Conservation (phyloP, 257 asterid genomes). For the Solanum bulbocastanum region DNA sequence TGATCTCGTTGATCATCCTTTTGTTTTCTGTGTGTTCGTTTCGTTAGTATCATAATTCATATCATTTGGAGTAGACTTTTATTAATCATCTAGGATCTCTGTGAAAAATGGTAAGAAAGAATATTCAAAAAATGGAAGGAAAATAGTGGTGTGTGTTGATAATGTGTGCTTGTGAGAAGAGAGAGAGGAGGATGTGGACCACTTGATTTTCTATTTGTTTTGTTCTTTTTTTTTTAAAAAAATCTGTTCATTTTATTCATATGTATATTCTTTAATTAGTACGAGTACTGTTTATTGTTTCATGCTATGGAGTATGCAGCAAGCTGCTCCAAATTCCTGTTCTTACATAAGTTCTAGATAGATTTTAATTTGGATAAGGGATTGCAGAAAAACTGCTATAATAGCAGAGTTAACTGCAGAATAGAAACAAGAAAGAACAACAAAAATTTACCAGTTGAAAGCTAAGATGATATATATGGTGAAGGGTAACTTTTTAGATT, state of each 20-base stretch:
- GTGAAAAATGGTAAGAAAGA: not conserved
- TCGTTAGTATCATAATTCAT: not conserved
- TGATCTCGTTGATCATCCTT: not conserved
- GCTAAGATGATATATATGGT: not conserved
- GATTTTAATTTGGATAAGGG: not conserved
- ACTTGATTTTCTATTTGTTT: not conserved
- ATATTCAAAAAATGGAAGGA: not conserved
- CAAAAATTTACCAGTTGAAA: not conserved
- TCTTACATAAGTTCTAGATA: not conserved
- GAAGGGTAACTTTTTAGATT: not conserved
- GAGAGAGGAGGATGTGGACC: not conserved
- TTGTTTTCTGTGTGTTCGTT: not conserved
- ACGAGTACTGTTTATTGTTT: not conserved
- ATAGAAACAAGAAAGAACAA: not conserved
- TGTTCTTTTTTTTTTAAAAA: too few species aligned
- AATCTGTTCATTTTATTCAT: not conserved
- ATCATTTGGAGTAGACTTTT: not conserved
- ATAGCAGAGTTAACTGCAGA: not conserved
- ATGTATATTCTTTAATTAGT: not conserved
- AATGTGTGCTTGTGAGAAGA: not conserved
- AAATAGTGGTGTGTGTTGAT: not conserved
- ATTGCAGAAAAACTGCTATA: not conserved
- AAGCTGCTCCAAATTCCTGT: not conserved
- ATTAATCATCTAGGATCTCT: not conserved
- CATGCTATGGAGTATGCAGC: not conserved